Evolutionary conservation across 2,329 filamentous ascomycete genomes (phyloP).

Genomic region (Sporothrix pseudoabietina): DNA sequence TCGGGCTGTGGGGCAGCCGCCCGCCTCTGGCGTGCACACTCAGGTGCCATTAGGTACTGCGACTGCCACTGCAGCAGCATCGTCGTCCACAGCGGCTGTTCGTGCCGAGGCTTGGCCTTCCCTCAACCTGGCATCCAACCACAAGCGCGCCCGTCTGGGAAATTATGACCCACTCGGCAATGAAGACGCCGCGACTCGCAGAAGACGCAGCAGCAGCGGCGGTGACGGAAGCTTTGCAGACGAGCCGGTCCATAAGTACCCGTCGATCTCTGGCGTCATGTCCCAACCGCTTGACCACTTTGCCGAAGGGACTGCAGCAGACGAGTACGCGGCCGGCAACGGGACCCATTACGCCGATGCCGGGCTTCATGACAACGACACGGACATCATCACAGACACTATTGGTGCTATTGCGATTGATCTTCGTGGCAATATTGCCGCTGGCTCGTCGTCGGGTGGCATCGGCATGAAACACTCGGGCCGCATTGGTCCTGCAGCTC

Average conservation of each 20-base stretch:
- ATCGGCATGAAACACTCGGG: slow-evolving; percentile 98
- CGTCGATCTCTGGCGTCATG: neutral
- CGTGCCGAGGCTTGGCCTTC: neutral
- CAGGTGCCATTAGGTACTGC: neutral
- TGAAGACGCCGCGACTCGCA: neutral
- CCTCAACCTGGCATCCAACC: slow-evolving; percentile 6
- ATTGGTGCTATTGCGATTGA: slow-evolving; percentile 96
- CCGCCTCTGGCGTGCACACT: neutral
- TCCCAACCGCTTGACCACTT: neutral
- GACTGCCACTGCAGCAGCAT: neutral
- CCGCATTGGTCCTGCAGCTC: slow-evolving; percentile 85
- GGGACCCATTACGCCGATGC: neutral
- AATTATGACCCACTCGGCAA: slow-evolving; percentile 11
- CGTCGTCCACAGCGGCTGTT: neutral
- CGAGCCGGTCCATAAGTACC: neutral
- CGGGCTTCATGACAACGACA: slow-evolving; percentile 28
- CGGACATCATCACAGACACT: slow-evolving; percentile 78
- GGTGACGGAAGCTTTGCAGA: slow-evolving; percentile 30
- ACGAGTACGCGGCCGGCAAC: neutral
- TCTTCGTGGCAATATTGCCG: slow-evolving; percentile 80
- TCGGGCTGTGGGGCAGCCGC: neutral
- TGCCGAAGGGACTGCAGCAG: neutral
- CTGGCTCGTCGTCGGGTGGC: slow-evolving; percentile 92
- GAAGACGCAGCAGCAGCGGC: slow-evolving; percentile 14
- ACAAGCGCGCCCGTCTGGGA: slow-evolving; percentile 28